These are phyloP conservation scores for Ehretia macrophylla DNA, from an alignment of 257 asterid species.

Conservation along the genomic window DNA sequence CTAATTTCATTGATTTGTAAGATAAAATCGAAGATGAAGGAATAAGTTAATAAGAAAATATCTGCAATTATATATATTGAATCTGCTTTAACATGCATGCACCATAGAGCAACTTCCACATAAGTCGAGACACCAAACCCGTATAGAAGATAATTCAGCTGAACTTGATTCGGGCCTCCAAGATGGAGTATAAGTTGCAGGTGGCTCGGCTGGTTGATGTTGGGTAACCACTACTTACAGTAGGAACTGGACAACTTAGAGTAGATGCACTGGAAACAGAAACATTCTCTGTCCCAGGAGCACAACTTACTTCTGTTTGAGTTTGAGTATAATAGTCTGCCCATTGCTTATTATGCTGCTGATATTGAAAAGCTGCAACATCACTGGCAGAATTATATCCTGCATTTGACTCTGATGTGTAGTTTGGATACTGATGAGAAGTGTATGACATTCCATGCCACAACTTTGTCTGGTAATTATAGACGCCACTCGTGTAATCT, in stretches of 20 bases:
- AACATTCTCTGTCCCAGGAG: constrained; percentile 97
- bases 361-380: constrained; percentile 61
- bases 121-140: constrained; percentile 50
- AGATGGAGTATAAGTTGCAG: constrained; percentile 50
- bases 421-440: constrained; percentile 76
- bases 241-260: too few relatives aligned
- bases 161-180: constrained; percentile 67
- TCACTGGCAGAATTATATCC: constrained; percentile 65
- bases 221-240: constrained; percentile 35
- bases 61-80: background rate
- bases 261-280: constrained; percentile 53
- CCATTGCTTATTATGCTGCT: constrained; percentile 85
- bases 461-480: constrained; percentile 60
- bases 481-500: constrained; percentile 75
- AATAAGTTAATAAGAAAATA: background rate
- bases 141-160: constrained; percentile 48
- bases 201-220: constrained; percentile 51
- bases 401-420: constrained; percentile 61
- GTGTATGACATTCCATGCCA: constrained; percentile 75
- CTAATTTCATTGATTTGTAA: background rate
- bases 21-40: background rate
- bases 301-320: constrained; percentile 94
- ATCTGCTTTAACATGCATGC: background rate
- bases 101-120: constrained; percentile 1
- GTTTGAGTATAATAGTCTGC: constrained; percentile 81